Percentiles rank a stretch among this genome's conserved stretches.
phyloP scores from a whole-genome alignment of 2,329 filamentous ascomycete genomes.

The Seiridium cupressi region DNA sequence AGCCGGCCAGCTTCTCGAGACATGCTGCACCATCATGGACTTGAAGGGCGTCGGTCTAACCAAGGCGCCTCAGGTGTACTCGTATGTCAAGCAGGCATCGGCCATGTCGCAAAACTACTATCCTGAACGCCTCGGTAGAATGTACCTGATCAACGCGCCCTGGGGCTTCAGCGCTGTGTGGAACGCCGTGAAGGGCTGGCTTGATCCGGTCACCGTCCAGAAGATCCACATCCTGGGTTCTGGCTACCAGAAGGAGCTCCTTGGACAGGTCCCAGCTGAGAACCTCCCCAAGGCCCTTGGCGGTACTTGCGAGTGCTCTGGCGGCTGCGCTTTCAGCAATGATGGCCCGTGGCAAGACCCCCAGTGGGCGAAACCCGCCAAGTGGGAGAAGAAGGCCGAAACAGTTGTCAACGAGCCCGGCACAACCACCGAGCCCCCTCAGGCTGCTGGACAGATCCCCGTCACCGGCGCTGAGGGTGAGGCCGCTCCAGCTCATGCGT shows the following conservation, averaged over 20 bases:
- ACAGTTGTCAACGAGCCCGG: conserved; percentile 29
- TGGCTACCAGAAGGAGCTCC: conserved; percentile 79
- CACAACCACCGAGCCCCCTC: conserved; percentile 15
- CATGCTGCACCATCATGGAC: conserved; percentile 98
- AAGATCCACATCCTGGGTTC: conserved; percentile 92
- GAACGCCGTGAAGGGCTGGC: conserved; percentile 83
- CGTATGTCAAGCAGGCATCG: conserved; percentile 81
- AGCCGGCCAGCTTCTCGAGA: conserved; percentile 85
- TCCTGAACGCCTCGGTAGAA: conserved; percentile 90
- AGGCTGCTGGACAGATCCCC: conserved; percentile 7
- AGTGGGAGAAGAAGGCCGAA: conserved; percentile 50
- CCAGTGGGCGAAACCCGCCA: conserved; percentile 63
- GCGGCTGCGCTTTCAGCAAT: conserved; percentile 84
- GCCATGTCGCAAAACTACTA: conserved; percentile 98
- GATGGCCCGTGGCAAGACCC: conserved; percentile 83
- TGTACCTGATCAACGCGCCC: conserved; percentile 97
- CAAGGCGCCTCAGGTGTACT: conserved; percentile 81
- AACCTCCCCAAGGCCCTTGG: conserved; percentile 88
- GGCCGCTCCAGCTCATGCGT: conserved; percentile 24
- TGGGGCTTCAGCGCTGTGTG: conserved; percentile 93
- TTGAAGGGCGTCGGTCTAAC: conserved; percentile 87
- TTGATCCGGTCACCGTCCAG: conserved; percentile 92
- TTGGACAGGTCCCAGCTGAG: conserved; percentile 82
- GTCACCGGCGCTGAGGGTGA: conserved; percentile 7
- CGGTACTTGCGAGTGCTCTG: conserved; percentile 76